A percentile compares a stretch with the other conserved stretches of the same genome.
phyloP scores from a whole-genome alignment of 2,329 filamentous ascomycete genomes.

The Verruconis gallopava region DNA sequence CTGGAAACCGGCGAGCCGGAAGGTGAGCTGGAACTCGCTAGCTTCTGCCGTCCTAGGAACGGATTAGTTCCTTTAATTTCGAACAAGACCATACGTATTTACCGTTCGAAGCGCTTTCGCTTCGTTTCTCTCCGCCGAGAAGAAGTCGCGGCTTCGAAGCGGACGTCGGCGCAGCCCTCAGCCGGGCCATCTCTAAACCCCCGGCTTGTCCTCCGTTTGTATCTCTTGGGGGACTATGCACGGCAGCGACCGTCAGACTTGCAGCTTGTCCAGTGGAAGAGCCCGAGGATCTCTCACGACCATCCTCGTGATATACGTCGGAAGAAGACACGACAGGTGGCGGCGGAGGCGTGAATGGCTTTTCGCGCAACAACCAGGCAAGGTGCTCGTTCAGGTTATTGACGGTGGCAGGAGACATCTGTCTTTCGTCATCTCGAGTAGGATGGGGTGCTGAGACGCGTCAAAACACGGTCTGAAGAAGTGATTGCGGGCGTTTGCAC shows the following conservation, averaged over 20 bases:
- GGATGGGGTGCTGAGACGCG: neutral
- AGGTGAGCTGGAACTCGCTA: neutral
- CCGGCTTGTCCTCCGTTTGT: conserved; percentile 1
- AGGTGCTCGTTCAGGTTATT: conserved; percentile 37
- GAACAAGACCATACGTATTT: no score
- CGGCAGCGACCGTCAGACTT: neutral
- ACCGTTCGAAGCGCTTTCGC: no score
- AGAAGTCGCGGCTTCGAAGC: conserved; percentile 25
- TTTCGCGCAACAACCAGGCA: conserved; percentile 33
- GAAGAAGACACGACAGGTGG: conserved; percentile 15
- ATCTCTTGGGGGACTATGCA: neutral
- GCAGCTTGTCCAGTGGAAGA: neutral
- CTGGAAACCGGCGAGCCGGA: neutral
- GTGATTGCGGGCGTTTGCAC: neutral
- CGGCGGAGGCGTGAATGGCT: conserved; percentile 30
- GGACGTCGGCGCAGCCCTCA: conserved; percentile 31
- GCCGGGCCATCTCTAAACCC: conserved; percentile 28
- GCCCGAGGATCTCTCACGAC: neutral
- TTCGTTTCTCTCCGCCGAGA: no score
- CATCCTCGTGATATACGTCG: conserved; percentile 7
- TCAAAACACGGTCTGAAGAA: neutral
- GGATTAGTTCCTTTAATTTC: no score
- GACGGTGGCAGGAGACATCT: conserved; percentile 1
- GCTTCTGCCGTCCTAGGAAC: no score
- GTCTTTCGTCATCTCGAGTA: neutral